Conservation (phyloP, 495 filamentous ascomycete species). For the Thermothielavioides terrestris region DNA sequence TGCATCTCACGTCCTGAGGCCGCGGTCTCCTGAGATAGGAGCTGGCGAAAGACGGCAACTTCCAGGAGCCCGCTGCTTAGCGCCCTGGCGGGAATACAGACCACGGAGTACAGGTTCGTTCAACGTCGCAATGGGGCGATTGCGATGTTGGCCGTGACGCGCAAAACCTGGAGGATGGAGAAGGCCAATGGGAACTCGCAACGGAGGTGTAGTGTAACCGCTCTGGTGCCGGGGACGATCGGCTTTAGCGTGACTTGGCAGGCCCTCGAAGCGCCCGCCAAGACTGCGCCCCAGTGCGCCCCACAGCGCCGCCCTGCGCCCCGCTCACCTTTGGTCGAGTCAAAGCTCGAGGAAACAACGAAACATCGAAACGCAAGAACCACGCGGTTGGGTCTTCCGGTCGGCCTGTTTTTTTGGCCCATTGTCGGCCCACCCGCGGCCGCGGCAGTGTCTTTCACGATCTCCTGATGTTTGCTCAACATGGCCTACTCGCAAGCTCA, state of each 20-base stretch:
- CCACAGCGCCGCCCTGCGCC: too few species aligned
- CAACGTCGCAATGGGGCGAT: too few species aligned
- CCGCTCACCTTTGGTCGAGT: not conserved
- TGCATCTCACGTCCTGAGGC: too few species aligned
- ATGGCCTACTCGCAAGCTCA: too few species aligned
- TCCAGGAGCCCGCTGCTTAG: not conserved
- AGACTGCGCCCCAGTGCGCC: too few species aligned
- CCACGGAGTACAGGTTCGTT: not conserved
- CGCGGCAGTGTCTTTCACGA: too few species aligned
- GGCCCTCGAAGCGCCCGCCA: slow-evolving; percentile 18
- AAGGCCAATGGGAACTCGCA: slow-evolving; percentile 7
- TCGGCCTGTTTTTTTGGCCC: not conserved
- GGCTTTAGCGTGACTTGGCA: slow-evolving; percentile 6
- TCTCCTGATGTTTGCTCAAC: too few species aligned
- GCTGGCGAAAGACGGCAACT: not conserved
- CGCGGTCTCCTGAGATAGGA: too few species aligned
- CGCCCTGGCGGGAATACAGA: not conserved
- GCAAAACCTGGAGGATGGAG: not conserved
- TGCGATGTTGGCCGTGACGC: slow-evolving; percentile 7
- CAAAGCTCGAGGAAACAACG: not conserved
- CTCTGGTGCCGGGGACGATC: not conserved
- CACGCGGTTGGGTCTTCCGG: not conserved
- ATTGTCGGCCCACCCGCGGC: too few species aligned
- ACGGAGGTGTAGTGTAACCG: slow-evolving; percentile 2
- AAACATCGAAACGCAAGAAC: not conserved